Percentiles rank a stretch among this genome's conserved stretches.
Evolutionary conservation across 2,329 filamentous ascomycete species (phyloP).

Genomic region (Magnaporthiopsis poae): DNA sequence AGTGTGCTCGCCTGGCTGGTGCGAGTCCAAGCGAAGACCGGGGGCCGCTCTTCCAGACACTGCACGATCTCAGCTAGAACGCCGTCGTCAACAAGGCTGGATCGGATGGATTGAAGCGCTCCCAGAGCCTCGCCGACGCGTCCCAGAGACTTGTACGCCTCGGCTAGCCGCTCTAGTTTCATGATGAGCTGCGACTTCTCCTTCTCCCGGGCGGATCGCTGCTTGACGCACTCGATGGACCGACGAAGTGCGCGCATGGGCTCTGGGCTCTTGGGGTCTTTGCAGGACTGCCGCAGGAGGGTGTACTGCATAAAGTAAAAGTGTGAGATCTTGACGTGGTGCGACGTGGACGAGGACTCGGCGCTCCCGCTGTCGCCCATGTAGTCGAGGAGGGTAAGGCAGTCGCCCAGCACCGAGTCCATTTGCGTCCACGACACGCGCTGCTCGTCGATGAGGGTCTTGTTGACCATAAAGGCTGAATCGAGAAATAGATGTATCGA

Average conservation of each 20-base stretch:
- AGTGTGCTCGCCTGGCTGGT: conserved; percentile 41
- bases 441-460: conserved; percentile 38
- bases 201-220: conserved; percentile 43
- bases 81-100: conserved; percentile 49
- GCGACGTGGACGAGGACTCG: conserved; percentile 23
- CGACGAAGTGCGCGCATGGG: conserved; percentile 50
- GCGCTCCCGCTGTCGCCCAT: conserved; percentile 32
- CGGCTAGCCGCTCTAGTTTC: conserved; percentile 59
- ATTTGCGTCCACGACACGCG: conserved; percentile 43
- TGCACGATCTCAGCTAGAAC: conserved; percentile 44
- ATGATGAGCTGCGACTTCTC: conserved; percentile 48
- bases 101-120: conserved; percentile 51
- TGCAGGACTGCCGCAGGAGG: conserved; percentile 35
- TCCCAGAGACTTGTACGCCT: conserved; percentile 44
- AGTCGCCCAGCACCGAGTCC: conserved; percentile 49
- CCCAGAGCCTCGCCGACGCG: conserved; percentile 47
- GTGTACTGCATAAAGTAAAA: conserved; percentile 58
- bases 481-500: conserved; percentile 50
- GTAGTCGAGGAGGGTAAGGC: conserved; percentile 41
- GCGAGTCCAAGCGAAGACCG: conserved; percentile 43
- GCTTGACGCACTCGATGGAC: conserved; percentile 53
- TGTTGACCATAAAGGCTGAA: conserved; percentile 47
- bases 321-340: conserved; percentile 59
- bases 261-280: conserved; percentile 30
- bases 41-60: conserved; percentile 37